These are phyloP conservation scores for Saccharomyces hybrid DNA, from an alignment of 1,139 yeast genomes.

Conservation along the genomic window DNA sequence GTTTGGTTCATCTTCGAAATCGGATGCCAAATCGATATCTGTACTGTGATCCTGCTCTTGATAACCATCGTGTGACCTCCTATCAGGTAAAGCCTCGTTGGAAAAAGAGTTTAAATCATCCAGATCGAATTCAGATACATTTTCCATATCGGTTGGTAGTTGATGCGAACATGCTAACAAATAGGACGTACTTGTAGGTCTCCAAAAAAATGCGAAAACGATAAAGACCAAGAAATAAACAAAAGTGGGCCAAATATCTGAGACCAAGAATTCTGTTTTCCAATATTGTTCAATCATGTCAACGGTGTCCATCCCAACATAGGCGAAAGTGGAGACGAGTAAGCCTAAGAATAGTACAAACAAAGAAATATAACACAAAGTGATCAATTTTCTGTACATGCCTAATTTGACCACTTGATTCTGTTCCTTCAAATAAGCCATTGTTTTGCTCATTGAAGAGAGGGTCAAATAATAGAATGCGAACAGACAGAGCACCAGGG, in stretches of 20 bases:
- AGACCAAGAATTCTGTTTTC: constrained; percentile 79
- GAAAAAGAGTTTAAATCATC: constrained; percentile 54
- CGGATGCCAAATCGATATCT: not conserved
- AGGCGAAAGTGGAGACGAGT: constrained; percentile 57
- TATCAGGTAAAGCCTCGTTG: not conserved
- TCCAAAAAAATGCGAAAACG: constrained; percentile 83
- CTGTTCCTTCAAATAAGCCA: constrained; percentile 63
- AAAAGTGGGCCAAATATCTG: constrained; percentile 89
- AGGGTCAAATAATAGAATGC: constrained; percentile 67
- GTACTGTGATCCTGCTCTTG: not conserved
- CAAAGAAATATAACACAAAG: constrained; percentile 59
- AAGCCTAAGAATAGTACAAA: constrained; percentile 54
- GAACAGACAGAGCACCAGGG: constrained; percentile 61
- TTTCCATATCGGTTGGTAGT: constrained; percentile 68
- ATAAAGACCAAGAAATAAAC: constrained; percentile 76
- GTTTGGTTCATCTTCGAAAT: not conserved
- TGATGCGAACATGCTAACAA: constrained; percentile 91
- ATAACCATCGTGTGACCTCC: not conserved
- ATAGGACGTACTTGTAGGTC: constrained; percentile 90
- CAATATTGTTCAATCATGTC: constrained; percentile 79
- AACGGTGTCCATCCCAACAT: constrained; percentile 65
- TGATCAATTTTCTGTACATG: constrained; percentile 71
- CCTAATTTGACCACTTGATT: constrained; percentile 81
- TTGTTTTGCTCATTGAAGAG: constrained; percentile 62
- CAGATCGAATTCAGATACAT: constrained; percentile 62